phyloP scores from a whole-genome alignment of 163 green algal genomes.

The Scenedesmus sp. region DNA sequence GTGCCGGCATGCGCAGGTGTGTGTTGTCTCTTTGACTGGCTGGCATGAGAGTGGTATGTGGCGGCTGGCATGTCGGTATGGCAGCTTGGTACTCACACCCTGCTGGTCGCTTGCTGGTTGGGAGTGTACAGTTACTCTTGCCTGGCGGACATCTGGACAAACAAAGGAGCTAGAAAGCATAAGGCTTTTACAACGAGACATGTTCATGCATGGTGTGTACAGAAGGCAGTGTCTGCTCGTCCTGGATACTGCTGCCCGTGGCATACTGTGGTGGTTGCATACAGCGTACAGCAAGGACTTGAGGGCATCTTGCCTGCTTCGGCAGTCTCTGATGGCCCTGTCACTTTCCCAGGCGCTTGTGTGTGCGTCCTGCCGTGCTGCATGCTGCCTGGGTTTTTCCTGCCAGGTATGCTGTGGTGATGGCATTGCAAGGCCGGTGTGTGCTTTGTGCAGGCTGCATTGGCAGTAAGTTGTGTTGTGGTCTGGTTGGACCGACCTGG shows the following conservation, averaged over 20 bases:
- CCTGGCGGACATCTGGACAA: not conserved
- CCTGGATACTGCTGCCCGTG: not conserved
- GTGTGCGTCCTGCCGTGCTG: not conserved
- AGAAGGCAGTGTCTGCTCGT: not conserved
- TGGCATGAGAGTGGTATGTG: not conserved
- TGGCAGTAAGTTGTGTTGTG: slow-evolving; percentile 1
- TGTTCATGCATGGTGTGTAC: slow-evolving; percentile 10
- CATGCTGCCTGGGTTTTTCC: not conserved
- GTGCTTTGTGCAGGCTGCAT: not conserved
- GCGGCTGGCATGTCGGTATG: not conserved
- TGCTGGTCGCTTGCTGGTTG: not conserved
- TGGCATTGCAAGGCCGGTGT: not conserved
- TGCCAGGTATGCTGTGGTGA: not conserved
- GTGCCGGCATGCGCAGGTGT: not conserved
- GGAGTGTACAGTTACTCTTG: not conserved
- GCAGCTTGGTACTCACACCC: not conserved
- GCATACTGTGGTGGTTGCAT: not conserved
- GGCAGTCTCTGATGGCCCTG: not conserved
- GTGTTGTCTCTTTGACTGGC: not conserved
- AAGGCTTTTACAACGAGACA: not conserved
- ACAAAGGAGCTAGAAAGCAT: not conserved
- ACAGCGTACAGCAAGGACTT: not conserved
- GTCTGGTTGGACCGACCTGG: not conserved
- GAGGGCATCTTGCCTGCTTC: not conserved
- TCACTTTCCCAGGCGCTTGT: not conserved